Evolutionary conservation across 2,329 filamentous ascomycete genomes (phyloP).

Genomic region (Pseudogymnoascus sp.): DNA sequence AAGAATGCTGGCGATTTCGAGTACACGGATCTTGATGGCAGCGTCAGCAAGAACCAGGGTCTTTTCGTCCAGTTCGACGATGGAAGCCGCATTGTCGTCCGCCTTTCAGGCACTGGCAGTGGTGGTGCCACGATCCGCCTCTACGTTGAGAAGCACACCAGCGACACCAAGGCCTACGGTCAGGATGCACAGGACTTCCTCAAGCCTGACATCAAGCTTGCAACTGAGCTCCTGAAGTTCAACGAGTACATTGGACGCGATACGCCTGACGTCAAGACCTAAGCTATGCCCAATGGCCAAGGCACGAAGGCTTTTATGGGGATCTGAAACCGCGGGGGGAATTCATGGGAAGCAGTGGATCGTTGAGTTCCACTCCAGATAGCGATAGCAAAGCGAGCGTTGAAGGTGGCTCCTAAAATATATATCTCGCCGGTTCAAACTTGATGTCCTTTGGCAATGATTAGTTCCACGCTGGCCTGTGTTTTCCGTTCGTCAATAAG

Average conservation of each 20-base stretch:
- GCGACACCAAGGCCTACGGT: slow-evolving; percentile 66
- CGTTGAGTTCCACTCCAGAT: not conserved
- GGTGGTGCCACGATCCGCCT: slow-evolving; percentile 93
- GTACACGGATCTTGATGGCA: slow-evolving; percentile 97
- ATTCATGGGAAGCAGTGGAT: not conserved
- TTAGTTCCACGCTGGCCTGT: not conserved
- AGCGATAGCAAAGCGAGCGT: not conserved
- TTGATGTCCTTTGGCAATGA: not conserved
- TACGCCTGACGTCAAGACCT: slow-evolving; percentile 90
- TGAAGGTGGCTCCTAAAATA: slow-evolving; percentile 2
- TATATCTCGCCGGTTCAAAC: not conserved
- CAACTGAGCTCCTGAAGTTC: slow-evolving; percentile 78
- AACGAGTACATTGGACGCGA: slow-evolving; percentile 88
- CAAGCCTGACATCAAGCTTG: slow-evolving; percentile 78
- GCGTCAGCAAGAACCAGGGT: slow-evolving; percentile 90
- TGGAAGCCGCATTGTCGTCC: slow-evolving; percentile 88
- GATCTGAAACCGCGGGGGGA: not conserved
- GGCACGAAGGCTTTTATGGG: not conserved
- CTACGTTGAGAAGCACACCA: slow-evolving; percentile 94
- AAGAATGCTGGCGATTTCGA: slow-evolving; percentile 90
- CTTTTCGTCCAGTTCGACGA: slow-evolving; percentile 92
- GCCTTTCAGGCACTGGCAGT: slow-evolving; percentile 88
- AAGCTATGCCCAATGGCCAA: not conserved
- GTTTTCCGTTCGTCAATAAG: not conserved
- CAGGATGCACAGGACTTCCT: slow-evolving; percentile 89